Base-by-base conservation (phyloP, 2,329 filamentous ascomycete genomes). In the Paracoccidioides brasiliensis region DNA sequence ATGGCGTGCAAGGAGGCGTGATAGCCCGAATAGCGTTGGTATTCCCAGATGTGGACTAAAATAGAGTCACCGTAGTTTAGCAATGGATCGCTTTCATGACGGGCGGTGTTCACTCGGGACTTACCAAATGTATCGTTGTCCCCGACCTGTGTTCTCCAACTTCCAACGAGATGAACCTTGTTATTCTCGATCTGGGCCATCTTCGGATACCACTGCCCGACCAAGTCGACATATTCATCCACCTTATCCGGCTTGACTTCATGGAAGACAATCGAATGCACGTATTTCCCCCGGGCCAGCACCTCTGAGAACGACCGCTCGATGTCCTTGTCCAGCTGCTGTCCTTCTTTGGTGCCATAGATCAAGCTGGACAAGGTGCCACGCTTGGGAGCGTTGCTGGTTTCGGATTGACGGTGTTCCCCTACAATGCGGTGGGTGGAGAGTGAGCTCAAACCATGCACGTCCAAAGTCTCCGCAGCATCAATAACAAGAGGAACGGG, bases 11-110 rank as follows among this genome's bases (percentile, higher is more conserved):
- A 79, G 22, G 93, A 97, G 58, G 86, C 83, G 72, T 98, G 93
- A 72, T 97, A 97, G 58, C 93, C 93, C 64, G 90, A 80, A 74
- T 97, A 98, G 65, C 90, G 86, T 73, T 97, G 90, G 72, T 98
- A 98, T 72, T 98, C 93, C 93, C 93, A 98, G 66, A 98, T 98
- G 70, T 98, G 93, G 52, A 98, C 93, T 97, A 55, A 22, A 22
- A 64, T 53, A 37, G 32, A n/a, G 51, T 42, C 15, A 52, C 30
- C n/a, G 14, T 6, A 35, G n/a, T 54, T 72, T 66, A 73, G 68
- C 62, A 61, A 33, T 2, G 52, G 60, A 5, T 63, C 6, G 4
- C 1, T 8, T 15, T 44, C n/a, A 42, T n/a, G n/a, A 46, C 55
- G 40, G 35, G 22, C 9, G 10, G n/a, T 1, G 12, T 41, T n/a